A percentile compares a stretch with the other conserved stretches of the same genome.
Evolutionary conservation across 2,329 filamentous ascomycete species (phyloP).

Genomic region (Blastomyces percursus): DNA sequence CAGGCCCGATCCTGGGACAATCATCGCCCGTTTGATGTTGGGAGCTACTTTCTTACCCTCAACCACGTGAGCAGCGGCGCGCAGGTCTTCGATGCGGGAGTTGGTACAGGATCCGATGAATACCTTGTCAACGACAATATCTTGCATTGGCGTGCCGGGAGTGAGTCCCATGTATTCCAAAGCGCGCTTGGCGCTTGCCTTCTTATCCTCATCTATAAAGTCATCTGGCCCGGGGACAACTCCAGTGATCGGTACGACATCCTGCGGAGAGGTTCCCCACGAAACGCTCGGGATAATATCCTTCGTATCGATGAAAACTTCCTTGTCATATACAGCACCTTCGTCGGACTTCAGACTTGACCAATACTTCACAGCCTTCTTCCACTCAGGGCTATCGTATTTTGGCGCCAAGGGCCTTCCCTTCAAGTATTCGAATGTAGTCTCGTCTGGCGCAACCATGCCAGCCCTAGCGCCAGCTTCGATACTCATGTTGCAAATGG

Average conservation of each 20-base stretch:
- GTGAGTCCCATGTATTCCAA: slow-evolving; percentile 94
- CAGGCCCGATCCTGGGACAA: slow-evolving; percentile 89
- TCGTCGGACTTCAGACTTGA: slow-evolving; percentile 70
- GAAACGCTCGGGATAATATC: slow-evolving; percentile 90
- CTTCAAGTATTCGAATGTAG: slow-evolving; percentile 90
- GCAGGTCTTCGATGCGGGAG: slow-evolving; percentile 87
- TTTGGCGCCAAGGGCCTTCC: slow-evolving; percentile 79
- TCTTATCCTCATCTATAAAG: slow-evolving; percentile 69
- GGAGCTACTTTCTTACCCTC: slow-evolving; percentile 75
- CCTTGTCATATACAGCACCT: slow-evolving; percentile 80
- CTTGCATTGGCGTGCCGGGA: slow-evolving; percentile 77
- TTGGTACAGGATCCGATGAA: slow-evolving; percentile 99
- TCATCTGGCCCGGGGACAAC: slow-evolving; percentile 83
- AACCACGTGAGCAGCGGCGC: slow-evolving; percentile 74
- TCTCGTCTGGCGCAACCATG: slow-evolving; percentile 92
- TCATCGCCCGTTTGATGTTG: slow-evolving; percentile 89
- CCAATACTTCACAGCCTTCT: slow-evolving; percentile 82
- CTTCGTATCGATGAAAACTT: slow-evolving; percentile 81
- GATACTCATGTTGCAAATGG: slow-evolving; percentile 99
- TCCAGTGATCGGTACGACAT: slow-evolving; percentile 88
- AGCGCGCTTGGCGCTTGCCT: slow-evolving; percentile 65
- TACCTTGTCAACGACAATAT: slow-evolving; percentile 87
- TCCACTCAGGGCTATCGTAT: slow-evolving; percentile 75
- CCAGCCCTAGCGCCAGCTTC: slow-evolving; percentile 90
- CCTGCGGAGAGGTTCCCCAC: slow-evolving; percentile 95